Evolutionary conservation across 805 yeast species (phyloP).

Genomic region (Lipomyces japonicus): DNA sequence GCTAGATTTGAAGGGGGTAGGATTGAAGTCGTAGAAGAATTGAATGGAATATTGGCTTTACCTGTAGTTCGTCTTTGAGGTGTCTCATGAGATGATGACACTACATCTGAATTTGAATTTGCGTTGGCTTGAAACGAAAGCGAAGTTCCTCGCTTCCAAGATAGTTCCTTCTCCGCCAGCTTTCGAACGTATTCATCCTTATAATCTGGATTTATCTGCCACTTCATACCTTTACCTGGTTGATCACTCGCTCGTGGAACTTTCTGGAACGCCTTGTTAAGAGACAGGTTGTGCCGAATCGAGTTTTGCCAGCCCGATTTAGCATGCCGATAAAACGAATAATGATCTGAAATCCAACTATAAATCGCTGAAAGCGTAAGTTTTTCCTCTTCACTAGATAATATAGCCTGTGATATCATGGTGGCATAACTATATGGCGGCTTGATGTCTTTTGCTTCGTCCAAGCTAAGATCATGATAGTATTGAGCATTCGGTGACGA

Average conservation of each 20-base stretch:
- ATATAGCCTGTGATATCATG: constrained; percentile 95
- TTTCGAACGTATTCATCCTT: constrained; percentile 79
- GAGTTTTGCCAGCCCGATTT: constrained; percentile 99
- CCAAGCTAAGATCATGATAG: constrained; percentile 59
- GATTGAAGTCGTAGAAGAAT: constrained; percentile 6
- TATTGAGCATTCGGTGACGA: constrained; percentile 34
- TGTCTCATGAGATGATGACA: constrained; percentile 15
- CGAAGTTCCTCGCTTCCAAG: constrained; percentile 28
- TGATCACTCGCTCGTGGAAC: constrained; percentile 93
- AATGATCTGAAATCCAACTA: constrained; percentile 80
- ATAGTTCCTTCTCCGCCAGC: constrained; percentile 59
- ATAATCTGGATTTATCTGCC: constrained; percentile 89
- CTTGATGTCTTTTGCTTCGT: constrained; percentile 86
- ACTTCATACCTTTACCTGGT: constrained; percentile 99
- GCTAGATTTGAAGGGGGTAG: constrained; percentile 8
- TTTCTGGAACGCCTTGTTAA: constrained; percentile 96
- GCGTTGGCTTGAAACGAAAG: constrained; percentile 8
- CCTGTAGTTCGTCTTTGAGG: constrained; percentile 24
- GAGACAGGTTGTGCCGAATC: constrained; percentile 87
- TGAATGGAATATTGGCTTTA: constrained; percentile 1
- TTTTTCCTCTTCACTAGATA: constrained; percentile 82
- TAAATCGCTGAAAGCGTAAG: constrained; percentile 88
- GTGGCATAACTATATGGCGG: constrained; percentile 98
- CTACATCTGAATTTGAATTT: constrained; percentile 6
- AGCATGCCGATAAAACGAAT: constrained; percentile 86